A percentile compares a stretch with the other conserved stretches of the same genome.
Evolutionary conservation across 148 eudicot species (phyloP).

Genomic region (Dysphania ambrosioides): DNA sequence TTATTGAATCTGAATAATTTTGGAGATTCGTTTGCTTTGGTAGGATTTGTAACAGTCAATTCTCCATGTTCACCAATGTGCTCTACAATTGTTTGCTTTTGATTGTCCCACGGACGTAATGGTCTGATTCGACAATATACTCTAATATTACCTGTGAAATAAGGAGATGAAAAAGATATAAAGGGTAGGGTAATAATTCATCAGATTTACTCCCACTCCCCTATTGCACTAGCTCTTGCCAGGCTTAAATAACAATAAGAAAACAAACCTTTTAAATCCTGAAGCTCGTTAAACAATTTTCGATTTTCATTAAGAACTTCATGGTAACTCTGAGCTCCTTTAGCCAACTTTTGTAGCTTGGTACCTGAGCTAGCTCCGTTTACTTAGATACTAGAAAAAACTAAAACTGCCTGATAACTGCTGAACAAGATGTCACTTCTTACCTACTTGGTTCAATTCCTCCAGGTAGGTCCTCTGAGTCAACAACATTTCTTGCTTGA

Average conservation of each 20-base stretch:
- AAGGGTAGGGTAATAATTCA: neutral
- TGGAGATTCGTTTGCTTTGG: constrained; percentile 66
- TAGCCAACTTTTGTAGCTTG: constrained; percentile 51
- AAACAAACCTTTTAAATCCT: constrained; percentile 82
- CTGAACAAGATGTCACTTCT: constrained; percentile 20
- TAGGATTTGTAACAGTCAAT: constrained; percentile 52
- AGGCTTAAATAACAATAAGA: neutral
- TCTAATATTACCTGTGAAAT: constrained; percentile 75
- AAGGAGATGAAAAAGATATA: constrained; percentile 1
- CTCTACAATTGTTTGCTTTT: constrained; percentile 51
- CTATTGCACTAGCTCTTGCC: neutral
- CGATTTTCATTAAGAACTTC: constrained; percentile 70
- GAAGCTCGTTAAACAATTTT: constrained; percentile 84
- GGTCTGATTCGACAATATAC: constrained; percentile 95
- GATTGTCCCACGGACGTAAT: constrained; percentile 55
- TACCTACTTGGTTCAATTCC: constrained; percentile 69
- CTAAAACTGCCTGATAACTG: neutral
- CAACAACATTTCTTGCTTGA: constrained; percentile 61
- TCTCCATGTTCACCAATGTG: constrained; percentile 78
- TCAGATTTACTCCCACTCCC: neutral
- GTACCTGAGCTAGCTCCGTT: constrained; percentile 38
- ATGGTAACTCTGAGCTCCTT: constrained; percentile 62
- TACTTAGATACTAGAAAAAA: constrained; percentile 2
- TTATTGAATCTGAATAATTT: constrained; percentile 80
- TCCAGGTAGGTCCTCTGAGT: constrained; percentile 57